Conservation (phyloP, 129 eudicot genomes). For the Apium graveolens region DNA sequence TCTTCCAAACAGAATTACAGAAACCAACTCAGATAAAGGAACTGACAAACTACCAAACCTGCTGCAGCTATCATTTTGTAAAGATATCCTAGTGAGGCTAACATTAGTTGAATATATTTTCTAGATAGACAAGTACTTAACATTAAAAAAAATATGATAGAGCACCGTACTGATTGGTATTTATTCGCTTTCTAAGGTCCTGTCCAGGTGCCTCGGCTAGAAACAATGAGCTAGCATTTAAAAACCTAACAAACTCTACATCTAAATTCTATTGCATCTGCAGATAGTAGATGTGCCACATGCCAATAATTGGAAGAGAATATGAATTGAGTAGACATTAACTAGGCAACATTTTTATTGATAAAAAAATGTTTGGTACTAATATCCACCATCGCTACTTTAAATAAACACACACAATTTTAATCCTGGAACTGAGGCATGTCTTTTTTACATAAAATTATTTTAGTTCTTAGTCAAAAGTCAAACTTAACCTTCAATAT, state of each 20-base stretch:
- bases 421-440: neutral
- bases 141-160: neutral
- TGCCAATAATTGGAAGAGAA: neutral
- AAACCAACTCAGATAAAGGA: neutral
- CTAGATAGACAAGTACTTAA: neutral
- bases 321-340: neutral
- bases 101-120: no score
- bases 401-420: neutral
- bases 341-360: neutral
- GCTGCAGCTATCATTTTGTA: neutral
- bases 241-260: constrained; percentile 4
- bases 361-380: no score
- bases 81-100: neutral
- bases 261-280: neutral
- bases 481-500: neutral
- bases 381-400: neutral
- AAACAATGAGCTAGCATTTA: constrained; percentile 23
- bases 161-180: constrained; percentile 12
- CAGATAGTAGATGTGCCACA: no score
- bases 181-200: constrained; percentile 16
- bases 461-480: no score
- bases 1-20: neutral
- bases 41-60: neutral
- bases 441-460: no score
- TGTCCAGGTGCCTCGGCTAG: constrained; percentile 21